Base-by-base conservation (phyloP, 2,329 filamentous ascomycete genomes). In the Ilyonectria mors-panacis region DNA sequence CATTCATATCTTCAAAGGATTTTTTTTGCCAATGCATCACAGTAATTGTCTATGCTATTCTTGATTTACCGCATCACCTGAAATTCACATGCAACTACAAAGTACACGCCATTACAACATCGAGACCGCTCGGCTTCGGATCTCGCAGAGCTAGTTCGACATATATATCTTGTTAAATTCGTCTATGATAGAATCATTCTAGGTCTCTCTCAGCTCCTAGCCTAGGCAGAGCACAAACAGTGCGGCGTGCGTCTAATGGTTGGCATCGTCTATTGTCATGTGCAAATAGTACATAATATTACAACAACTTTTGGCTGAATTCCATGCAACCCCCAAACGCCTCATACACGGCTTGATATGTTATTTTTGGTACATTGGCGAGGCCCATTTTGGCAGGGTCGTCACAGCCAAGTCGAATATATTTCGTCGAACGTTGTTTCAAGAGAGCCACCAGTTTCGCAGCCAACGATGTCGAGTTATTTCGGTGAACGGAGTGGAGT, bases 401-500 rank as follows among this genome's bases (percentile, higher is more conserved):
- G 17, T 21, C 13, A 42, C 5, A 23, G 8, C 23, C 39, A 21
- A 56, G 33, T 37, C 44, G 21, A 47, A 55, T 12, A 23, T 50
- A 21, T n/a, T 30, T 50, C 13, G 44, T 50, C 45, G 35, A 51
- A 28, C n/a, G 19, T 13, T 23, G 30, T 35, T 33, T 12, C n/a
- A 13, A 48, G 12, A 19, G 28, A 54, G 39, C 44, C 21, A 9
- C 55, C 33, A 37, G 23, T 28, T 37, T 13, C 13, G 9, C 12
- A 42, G 30, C 23, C 44, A 15, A 21, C 23, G 17, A 35, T 12
- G 45, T 33, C 37, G 30, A 13, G 21, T 10, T 21, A 15, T 57
- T n/a, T 28, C 21, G 35, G 45, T 17, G 44, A 23, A 61, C 28
- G 56, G 70, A 72, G 67, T 57, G 51, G 64, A 56, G 61, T 63